phyloP scores from a whole-genome alignment of 768 basidiomycete species.

The Daedalea quercina region DNA sequence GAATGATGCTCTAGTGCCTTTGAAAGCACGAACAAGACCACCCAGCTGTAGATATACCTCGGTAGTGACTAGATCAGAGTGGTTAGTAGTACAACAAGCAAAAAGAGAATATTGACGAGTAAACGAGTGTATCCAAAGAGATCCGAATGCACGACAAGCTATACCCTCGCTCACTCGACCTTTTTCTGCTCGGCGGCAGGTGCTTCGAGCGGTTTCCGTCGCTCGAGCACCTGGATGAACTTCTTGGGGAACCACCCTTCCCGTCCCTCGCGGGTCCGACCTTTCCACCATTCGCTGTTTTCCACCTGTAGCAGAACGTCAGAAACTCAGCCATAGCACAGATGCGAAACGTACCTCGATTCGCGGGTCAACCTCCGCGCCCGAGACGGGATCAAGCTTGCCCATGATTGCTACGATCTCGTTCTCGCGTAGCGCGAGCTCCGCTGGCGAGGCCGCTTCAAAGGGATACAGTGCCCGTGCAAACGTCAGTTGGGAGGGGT shows the following conservation, averaged over 20 bases:
- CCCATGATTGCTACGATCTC: conserved; percentile 92
- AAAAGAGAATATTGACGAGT: no score
- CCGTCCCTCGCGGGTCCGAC: conserved; percentile 83
- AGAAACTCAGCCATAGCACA: not conserved
- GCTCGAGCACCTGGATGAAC: conserved; percentile 72
- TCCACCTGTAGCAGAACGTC: conserved; percentile 22
- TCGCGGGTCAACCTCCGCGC: conserved; percentile 60
- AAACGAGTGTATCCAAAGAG: not conserved
- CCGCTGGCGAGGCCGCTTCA: conserved; percentile 62
- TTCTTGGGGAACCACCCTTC: conserved; percentile 94
- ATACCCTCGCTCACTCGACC: conserved; percentile 25
- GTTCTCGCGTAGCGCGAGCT: conserved; percentile 77
- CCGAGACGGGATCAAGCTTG: conserved; percentile 66
- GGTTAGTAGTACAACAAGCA: no score
- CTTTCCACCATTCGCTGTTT: conserved; percentile 88
- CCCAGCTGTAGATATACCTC: no score
- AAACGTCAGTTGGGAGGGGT: conserved; percentile 78
- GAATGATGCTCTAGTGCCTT: no score
- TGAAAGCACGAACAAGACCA: no score
- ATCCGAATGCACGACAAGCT: not conserved
- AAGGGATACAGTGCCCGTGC: conserved; percentile 80
- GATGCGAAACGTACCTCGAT: conserved; percentile 34
- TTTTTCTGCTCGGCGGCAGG: conserved; percentile 29
- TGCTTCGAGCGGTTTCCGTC: conserved; percentile 27
- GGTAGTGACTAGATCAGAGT: no score